Evolutionary conservation across 805 yeast species (phyloP), one percentile per base, ranked within the genome.

Genomic region (Ogataea philodendri): DNA sequence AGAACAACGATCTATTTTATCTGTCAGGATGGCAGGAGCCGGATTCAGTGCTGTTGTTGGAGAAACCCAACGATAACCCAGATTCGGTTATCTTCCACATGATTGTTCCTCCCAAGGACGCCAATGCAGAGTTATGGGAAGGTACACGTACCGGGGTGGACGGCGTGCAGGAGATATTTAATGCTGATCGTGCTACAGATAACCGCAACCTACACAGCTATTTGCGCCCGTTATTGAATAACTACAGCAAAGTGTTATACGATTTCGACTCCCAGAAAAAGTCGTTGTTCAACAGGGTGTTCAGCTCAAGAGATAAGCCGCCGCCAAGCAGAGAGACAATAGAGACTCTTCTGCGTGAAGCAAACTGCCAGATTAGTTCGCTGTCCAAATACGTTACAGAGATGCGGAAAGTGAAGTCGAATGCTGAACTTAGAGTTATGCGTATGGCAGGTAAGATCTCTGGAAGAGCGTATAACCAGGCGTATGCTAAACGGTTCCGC

Each of bases 1-100:
- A 93, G 62, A 83, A 89, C 55, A 90, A 84, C 35, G 88, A 93
- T 55, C 67, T 93, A 14, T 89, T 65, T 60, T 90, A 90, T 57
- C 60, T 90, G 41, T 82, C 95, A 2, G 97, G 97, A 3, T 88
- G 94, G 86, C 72, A 84, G 42, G 97, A 89, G 54, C 96, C 97
- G 3, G 81, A 84, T 46, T 76, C 94, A 0, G 73, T 81, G 43
- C 74, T 76, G 44, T 57, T 81, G 7, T 59, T 86, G 28, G 94
- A 84, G 48, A 81, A 78, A 48, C 73, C 78, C 26, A 62, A 65
- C 22, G 67, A 68, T 35, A 62, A 70, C 39, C 63, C 72, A n/a
- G 74, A 71, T 16, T 74, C 77, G 32, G 67, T 76, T 22, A 57
- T 72, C 7, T 74, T 84, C 46, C 90, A 85, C 49, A 73, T 93